Base-by-base conservation (phyloP, 805 yeast genomes). In the Debaryomyces maramus region DNA sequence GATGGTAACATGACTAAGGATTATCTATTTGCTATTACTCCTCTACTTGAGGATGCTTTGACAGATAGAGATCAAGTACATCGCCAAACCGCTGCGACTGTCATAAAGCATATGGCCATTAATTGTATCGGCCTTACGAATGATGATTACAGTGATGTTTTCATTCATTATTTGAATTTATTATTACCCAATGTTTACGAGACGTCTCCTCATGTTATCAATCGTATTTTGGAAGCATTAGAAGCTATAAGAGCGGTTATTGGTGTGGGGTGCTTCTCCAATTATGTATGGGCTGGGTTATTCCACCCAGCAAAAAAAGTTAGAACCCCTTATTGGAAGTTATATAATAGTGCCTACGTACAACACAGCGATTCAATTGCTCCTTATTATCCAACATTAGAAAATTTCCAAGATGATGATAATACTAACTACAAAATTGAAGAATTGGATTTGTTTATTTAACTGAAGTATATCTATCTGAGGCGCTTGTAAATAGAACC, bases 231-330 rank as follows among this genome's bases (percentile, higher is more conserved):
- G 34, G 97, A 88, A 40, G 85, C 90, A 39, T 68, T 93, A 19
- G 89, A 85, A 43, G 83, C 87, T 2, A 56, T 88, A 19, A 69
- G 91, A 24, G 66, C 74, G 33, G 83, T 83, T 0, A 58, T 90
- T 10, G 99, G 99, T 0, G 73, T 78, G 4, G 97, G 96, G 0
- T 53, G 80, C 1, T 69, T 85, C 40, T 58, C 85, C 72, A 81
- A 85, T 51, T 93, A 93, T 59, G 52, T 85, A 0, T 78, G 96
- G 84, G 81, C 83, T 0, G 99, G 99, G 0, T 64, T 93, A 14
- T 93, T 89, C 58, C 98, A 93, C 52, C 95, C 98, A 1, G 97
- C 98, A 0, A 70, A 84, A 41, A 85, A 83, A 53, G 98, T 93
- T 0, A 72, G 99, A 45, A 65, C 63, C 3, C 82, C 93, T 0